Evolutionary conservation across 768 basidiomycete genomes (phyloP).

Genomic region (Suillus discolor): DNA sequence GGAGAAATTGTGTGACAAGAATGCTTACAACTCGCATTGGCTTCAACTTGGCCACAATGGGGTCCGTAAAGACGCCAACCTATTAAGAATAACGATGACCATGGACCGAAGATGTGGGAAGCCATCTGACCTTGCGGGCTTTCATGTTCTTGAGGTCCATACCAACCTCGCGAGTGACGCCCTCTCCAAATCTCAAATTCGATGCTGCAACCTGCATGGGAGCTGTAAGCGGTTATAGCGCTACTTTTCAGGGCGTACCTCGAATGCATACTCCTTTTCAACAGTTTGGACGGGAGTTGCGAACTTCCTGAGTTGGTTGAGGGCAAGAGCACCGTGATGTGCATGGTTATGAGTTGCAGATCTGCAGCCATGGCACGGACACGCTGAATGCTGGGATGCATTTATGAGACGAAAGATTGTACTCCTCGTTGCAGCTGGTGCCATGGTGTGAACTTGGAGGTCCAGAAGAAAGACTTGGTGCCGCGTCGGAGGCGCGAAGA

Average conservation of each 20-base stretch:
- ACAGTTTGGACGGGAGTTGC: constrained; percentile 75
- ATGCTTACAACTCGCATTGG: constrained; percentile 78
- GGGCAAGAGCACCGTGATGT: constrained; percentile 39
- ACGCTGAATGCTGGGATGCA: constrained; percentile 69
- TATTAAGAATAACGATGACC: constrained; percentile 34
- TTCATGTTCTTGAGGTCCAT: constrained; percentile 96
- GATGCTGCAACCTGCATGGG: constrained; percentile 72
- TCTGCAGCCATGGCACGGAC: constrained; percentile 78
- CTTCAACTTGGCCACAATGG: constrained; percentile 74
- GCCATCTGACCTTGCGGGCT: constrained; percentile 68
- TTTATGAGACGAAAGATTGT: constrained; percentile 75
- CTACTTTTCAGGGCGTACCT: constrained; percentile 46
- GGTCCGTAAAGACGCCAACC: constrained; percentile 95
- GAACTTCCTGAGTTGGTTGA: constrained; percentile 68
- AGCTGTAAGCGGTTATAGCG: neutral
- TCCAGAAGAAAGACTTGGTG: constrained; percentile 15
- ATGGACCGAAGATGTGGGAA: constrained; percentile 8
- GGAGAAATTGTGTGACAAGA: neutral
- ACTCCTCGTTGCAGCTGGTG: constrained; percentile 50
- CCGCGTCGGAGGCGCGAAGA: constrained; percentile 23
- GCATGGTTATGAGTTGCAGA: constrained; percentile 41
- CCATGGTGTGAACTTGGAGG: constrained; percentile 30
- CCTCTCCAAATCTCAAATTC: constrained; percentile 87
- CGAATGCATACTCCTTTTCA: constrained; percentile 92
- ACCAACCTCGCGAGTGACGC: constrained; percentile 87